Evolutionary conservation across 2,329 filamentous ascomycete species (phyloP), one percentile per base, ranked within the genome.

Genomic region (Herpotrichia juniperi): DNA sequence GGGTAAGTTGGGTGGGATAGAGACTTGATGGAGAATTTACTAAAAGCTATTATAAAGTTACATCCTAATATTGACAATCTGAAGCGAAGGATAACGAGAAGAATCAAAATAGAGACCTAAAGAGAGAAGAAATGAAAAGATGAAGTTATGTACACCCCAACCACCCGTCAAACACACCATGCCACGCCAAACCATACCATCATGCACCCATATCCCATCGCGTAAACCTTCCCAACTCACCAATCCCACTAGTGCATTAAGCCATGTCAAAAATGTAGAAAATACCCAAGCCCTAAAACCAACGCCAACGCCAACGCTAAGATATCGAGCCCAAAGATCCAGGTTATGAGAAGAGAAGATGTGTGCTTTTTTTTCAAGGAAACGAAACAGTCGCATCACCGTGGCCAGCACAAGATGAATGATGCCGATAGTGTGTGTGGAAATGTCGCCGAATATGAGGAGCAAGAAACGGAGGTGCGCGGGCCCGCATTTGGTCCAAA

Each of bases 251-350:
- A 34, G 26, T 12, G 26, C 12, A 12, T 12, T 30, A 7, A 7
- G 26, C 26, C 26, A n/a, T n/a, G n/a, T n/a, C 31, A 34, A 34
- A n/a, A 10, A 19, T 22, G 26, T 17, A 8, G 10, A 30, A 17
- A 24, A 11, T 24, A 34, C 28, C 5, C 43, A 30, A 26, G 35
- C 31, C 22, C 48, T 25, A 48, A 48, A 14, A 21, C 52, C 48
- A 51, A 51, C 48, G 48, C 52, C 51, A 51, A 56, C 52, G 47
- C 56, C 56, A 56, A 56, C 56, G 54, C 54, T 53, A 55, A 53
- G 21, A 46, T 57, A 53, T 40, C 40, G 49, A 51, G n/a, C n/a
- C n/a, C n/a, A n/a, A n/a, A 19, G 25, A 31, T 19, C 34, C 47
- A 34, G 50, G n/a, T n/a, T n/a, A n/a, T n/a, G n/a, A n/a, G n/a